These are phyloP conservation scores for Aspergillus incahuasiensis DNA, from an alignment of 495 filamentous ascomycete species.

Conservation along the genomic window DNA sequence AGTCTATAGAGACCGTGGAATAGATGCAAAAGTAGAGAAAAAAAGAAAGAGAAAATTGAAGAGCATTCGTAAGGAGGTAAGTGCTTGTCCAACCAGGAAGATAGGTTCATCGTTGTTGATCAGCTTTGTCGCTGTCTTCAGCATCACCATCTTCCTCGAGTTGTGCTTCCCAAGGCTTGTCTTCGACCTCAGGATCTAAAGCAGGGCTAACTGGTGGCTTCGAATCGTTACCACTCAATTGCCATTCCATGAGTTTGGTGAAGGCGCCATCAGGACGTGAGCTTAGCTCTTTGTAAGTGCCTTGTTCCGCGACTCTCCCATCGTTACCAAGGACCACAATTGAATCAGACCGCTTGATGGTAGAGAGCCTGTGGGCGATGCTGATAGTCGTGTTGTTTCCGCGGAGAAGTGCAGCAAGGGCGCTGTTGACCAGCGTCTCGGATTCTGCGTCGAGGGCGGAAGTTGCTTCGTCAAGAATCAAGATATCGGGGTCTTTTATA, in stretches of 20 bases:
- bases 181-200: slow-evolving; percentile 22
- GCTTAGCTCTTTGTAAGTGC: slow-evolving; percentile 73
- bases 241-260: slow-evolving; percentile 97
- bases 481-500: slow-evolving; percentile 92
- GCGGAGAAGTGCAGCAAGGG: slow-evolving; percentile 70
- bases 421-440: slow-evolving; percentile 91
- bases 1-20: background rate
- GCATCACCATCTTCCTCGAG: slow-evolving; percentile 21
- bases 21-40: slow-evolving; percentile 3
- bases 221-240: slow-evolving; percentile 78
- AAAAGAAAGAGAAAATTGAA: background rate
- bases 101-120: slow-evolving; percentile 11
- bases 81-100: background rate
- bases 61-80: background rate
- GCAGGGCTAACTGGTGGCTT: slow-evolving; percentile 21
- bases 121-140: slow-evolving; percentile 1
- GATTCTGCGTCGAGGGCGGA: slow-evolving; percentile 95
- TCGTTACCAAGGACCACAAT: slow-evolving; percentile 85
- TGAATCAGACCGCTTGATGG: slow-evolving; percentile 88
- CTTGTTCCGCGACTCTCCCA: slow-evolving; percentile 85
- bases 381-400: slow-evolving; percentile 93
- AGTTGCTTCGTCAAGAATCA: slow-evolving; percentile 93
- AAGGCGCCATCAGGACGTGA: slow-evolving; percentile 73
- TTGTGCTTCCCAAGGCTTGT: slow-evolving; percentile 34
- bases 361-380: slow-evolving; percentile 91